Evolutionary conservation across 352 stramenopile species (phyloP).

Genomic region (Pythium sp.): DNA sequence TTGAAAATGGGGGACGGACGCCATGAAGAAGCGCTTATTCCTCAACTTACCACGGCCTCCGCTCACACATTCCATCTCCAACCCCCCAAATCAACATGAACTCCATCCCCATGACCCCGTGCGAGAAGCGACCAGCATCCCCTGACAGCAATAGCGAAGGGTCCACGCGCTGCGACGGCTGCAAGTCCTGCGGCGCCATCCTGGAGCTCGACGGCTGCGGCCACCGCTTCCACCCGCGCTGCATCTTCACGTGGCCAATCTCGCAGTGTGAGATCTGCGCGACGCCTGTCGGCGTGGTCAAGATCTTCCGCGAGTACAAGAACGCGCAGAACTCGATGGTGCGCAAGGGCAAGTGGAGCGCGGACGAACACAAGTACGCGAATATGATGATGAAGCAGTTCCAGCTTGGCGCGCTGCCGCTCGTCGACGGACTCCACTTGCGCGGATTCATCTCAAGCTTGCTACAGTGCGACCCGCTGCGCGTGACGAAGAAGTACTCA

Average conservation of each 20-base stretch:
- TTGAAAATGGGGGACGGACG: background rate
- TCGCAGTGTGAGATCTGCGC: constrained; percentile 64
- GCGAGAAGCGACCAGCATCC: constrained; percentile 3
- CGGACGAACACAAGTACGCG: constrained; percentile 76
- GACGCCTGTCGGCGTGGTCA: constrained; percentile 32
- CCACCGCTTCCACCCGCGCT: constrained; percentile 76
- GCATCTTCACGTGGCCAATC: constrained; percentile 68
- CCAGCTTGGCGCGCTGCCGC: constrained; percentile 60
- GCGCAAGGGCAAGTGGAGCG: constrained; percentile 77
- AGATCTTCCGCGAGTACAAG: constrained; percentile 50
- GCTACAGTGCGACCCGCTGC: constrained; percentile 78
- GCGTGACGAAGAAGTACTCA: constrained; percentile 80
- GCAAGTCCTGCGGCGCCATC: constrained; percentile 66
- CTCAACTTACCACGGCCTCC: constrained; percentile 21
- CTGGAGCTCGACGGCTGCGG: constrained; percentile 67
- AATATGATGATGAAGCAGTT: constrained; percentile 86
- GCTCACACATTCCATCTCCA: background rate
- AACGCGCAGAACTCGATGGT: constrained; percentile 38
- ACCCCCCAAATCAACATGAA: constrained; percentile 12
- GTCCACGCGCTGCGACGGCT: constrained; percentile 66
- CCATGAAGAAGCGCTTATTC: constrained; percentile 26
- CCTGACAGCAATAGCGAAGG: constrained; percentile 21
- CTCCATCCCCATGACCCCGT: background rate
- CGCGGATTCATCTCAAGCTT: constrained; percentile 72
- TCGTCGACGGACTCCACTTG: constrained; percentile 66